Conservation (phyloP, 345 rosid species). For the Arabidopsis suecica region DNA sequence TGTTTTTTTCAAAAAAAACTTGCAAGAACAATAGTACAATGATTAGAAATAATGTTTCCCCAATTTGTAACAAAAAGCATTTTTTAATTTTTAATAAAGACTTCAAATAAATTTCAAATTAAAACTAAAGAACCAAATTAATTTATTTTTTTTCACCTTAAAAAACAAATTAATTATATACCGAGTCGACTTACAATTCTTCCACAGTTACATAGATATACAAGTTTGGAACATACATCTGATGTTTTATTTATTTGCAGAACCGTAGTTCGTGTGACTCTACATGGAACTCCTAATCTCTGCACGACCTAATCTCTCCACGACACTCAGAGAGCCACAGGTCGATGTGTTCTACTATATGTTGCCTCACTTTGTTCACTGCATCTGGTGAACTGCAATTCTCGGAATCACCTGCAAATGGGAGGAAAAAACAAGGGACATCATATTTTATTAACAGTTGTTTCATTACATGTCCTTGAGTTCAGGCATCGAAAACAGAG, state of each 20-base stretch:
- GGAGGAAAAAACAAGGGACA: background rate
- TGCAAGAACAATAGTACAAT: slow-evolving; percentile 39
- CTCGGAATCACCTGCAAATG: slow-evolving; percentile 64
- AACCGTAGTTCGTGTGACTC: background rate
- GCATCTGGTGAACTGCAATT: slow-evolving; percentile 89
- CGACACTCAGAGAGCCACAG: slow-evolving; percentile 91
- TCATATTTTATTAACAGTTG: background rate
- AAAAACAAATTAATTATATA: too few species aligned
- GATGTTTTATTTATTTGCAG: slow-evolving; percentile 22
- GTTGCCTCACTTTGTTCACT: slow-evolving; percentile 81
- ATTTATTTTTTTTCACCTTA: too few species aligned
- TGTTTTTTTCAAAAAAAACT: background rate
- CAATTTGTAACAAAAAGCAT: too few species aligned
- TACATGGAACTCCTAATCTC: slow-evolving; percentile 31
- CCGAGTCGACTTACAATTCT: too few species aligned
- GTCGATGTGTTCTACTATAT: slow-evolving; percentile 75
- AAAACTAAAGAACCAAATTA: too few species aligned
- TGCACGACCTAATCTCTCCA: background rate
- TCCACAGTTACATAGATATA: slow-evolving; percentile 1
- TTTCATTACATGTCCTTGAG: background rate
- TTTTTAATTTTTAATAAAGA: too few species aligned
- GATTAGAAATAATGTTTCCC: too few species aligned
- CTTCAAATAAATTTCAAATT: too few species aligned
- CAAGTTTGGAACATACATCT: slow-evolving; percentile 16
- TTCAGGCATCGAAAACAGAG: slow-evolving; percentile 10